Base-by-base conservation (phyloP, 495 filamentous ascomycete species). In the Penicillium cataractarum region DNA sequence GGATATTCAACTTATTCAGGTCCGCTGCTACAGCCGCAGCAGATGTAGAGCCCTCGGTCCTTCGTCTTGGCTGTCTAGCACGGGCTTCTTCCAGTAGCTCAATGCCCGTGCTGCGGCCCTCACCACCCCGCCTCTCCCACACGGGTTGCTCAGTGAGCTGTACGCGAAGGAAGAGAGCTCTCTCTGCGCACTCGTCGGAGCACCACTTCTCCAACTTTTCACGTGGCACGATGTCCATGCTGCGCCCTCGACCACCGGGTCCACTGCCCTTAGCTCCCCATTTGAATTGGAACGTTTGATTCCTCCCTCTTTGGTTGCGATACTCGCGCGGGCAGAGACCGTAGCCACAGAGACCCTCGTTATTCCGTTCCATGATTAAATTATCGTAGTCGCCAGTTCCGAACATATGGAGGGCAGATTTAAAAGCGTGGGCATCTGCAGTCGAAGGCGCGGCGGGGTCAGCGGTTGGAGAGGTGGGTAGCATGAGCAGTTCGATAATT, bases 171-270 rank as follows among this genome's bases (percentile, higher is more conserved):
- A 90, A 96, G 65, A 96, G 77, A 19, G 90, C 92, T 39, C 89
- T 82, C 64, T 87, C 82, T 1, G 88, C 90, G 80, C 95, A 99
- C 19, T 79, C 79, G 48, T 90, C 84, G 1, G 87, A 90, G 71
- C 95, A 99, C 92, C 96, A 99, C 69, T 89, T 88, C 75, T 96
- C 92, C 10, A 94, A 66, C 66, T 89, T 84, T 56, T 86, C 84
- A 9, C 79, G 83, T n/a, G 83, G 80, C 12, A 89, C 85, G 42
- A 89, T 84, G 24, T 83, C 82, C 73, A 85, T 77, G 55, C 82
- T 77, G 37, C 77, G 69, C 46, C 82, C 77, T 4, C 76, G 74
- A 22, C 82, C 80, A 66, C 74, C 80, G 55, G 84, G 74, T 63
- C 82, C 84, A 62, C 80, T 81, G 26, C 85, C 80, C 61, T 78